These are phyloP conservation scores for Aschersonia sp. DNA, from an alignment of 2,329 filamentous ascomycete species.

Conservation along the genomic window DNA sequence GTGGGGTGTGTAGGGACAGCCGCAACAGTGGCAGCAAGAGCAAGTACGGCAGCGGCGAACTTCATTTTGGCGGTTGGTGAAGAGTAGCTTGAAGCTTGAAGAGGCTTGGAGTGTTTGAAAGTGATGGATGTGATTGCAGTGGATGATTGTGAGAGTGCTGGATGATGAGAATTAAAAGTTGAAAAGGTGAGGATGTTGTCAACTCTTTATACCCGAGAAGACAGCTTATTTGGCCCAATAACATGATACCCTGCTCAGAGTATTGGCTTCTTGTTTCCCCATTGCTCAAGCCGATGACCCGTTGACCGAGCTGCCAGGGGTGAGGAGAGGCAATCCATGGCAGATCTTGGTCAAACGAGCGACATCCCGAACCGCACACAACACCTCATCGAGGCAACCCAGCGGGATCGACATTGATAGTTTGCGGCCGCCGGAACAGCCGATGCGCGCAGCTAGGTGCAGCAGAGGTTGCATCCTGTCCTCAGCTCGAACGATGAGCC, in stretches of 20 bases:
- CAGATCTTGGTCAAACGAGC: not conserved
- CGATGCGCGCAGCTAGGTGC: no score
- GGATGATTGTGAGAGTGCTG: no score
- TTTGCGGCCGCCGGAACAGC: not conserved
- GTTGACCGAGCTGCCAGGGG: not conserved
- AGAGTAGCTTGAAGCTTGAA: not conserved
- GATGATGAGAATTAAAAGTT: not conserved
- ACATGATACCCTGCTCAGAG: no score
- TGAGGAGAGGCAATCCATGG: not conserved
- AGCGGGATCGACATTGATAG: conserved; percentile 1
- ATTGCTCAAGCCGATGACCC: no score
- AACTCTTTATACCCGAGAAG: conserved; percentile 2
- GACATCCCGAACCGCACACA: not conserved
- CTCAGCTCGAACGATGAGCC: not conserved
- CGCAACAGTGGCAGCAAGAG: conserved; percentile 1
- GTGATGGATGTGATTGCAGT: not conserved
- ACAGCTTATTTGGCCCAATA: not conserved
- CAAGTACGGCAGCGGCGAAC: conserved; percentile 1
- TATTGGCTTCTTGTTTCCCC: no score
- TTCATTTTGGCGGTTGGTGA: conserved; percentile 3
- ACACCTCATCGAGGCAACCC: not conserved
- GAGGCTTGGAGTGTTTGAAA: not conserved
- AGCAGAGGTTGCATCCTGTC: not conserved
- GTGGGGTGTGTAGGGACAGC: conserved; percentile 1
- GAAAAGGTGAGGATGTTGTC: not conserved